Evolutionary conservation across 2,329 filamentous ascomycete genomes (phyloP), one percentile per base, ranked within the genome.

Genomic region (Apiospora aurea): DNA sequence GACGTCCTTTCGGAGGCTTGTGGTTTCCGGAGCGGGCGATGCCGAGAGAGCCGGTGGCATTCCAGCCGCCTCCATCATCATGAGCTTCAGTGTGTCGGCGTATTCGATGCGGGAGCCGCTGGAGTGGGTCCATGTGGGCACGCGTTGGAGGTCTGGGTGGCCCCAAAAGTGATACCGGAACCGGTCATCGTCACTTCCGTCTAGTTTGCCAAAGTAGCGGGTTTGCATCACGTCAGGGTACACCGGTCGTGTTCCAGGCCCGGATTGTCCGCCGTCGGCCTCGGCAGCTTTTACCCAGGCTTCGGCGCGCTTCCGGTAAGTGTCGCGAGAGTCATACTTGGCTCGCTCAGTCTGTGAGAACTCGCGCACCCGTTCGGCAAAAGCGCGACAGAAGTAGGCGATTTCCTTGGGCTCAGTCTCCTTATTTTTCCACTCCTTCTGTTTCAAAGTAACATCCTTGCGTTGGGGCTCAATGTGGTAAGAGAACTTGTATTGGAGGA

Each of bases 111-210:
- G 66, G 24, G 13, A 29, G 41, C 16, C 41, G 64, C 16, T 8
- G 43, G 16, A 1, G 41, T 13, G 34, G 14, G 11, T 47, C 66
- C 66, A 68, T 21, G n/a, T 11, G 41, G 41, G 18, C 16, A 47
- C 66, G 1, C 41, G 4, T 26, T 47, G 66, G 24, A 68, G 41
- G 41, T 13, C 8, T 24, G 3, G 14, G n/a, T 6, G 14, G n/a
- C 66, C 66, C 66, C 66, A 68, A 14, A 57, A 13, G 24, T 68
- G n/a, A 16, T 67, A 29, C 21, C 66, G 66, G 66, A 68, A 68
- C 41, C 66, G 66, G 41, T 68, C 66, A 21, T 68, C 66, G 43
- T 68, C 66, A n/a, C 41, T 34, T 18, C 66, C 66, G 66, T 68
- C 66, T 5, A 5, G n/a, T 21, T 8, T 0, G 24, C 66, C 41